Evolutionary conservation across 768 basidiomycete genomes (phyloP).

Genomic region (Boletus vermiculosoides): DNA sequence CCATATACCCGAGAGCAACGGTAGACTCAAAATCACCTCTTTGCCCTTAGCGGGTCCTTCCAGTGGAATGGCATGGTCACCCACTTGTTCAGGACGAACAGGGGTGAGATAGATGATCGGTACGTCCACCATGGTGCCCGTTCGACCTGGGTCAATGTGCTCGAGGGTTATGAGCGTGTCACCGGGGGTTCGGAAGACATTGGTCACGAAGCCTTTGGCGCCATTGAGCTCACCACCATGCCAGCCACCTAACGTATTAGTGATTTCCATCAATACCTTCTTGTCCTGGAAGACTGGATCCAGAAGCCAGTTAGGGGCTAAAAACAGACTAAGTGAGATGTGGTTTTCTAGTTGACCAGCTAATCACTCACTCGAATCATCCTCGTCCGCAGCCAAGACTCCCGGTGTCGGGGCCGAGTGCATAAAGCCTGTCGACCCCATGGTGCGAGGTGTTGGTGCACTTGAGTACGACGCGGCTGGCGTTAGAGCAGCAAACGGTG

Average conservation of each 20-base stretch:
- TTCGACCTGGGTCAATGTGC: slow-evolving; percentile 32
- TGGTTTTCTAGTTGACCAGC: neutral
- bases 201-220: slow-evolving; percentile 28
- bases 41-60: slow-evolving; percentile 43
- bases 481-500: slow-evolving; percentile 36
- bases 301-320: slow-evolving; percentile 29
- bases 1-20: slow-evolving; percentile 31
- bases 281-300: slow-evolving; percentile 29
- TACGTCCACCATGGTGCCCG: slow-evolving; percentile 35
- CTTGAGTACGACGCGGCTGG: slow-evolving; percentile 31
- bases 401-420: slow-evolving; percentile 34
- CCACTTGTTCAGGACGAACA: slow-evolving; percentile 37
- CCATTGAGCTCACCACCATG: slow-evolving; percentile 30
- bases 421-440: slow-evolving; percentile 22
- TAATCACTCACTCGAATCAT: slow-evolving; percentile 27
- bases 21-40: slow-evolving; percentile 45
- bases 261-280: slow-evolving; percentile 31
- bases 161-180: slow-evolving; percentile 31
- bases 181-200: slow-evolving; percentile 24
- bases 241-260: slow-evolving; percentile 26
- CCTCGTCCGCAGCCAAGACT: slow-evolving; percentile 27
- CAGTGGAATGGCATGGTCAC: slow-evolving; percentile 51
- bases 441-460: slow-evolving; percentile 34
- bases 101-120: slow-evolving; percentile 44
- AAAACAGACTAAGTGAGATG: slow-evolving; percentile 23